Evolutionary conservation across 352 stramenopile species (phyloP).

Genomic region (Sclerospora graminicola): DNA sequence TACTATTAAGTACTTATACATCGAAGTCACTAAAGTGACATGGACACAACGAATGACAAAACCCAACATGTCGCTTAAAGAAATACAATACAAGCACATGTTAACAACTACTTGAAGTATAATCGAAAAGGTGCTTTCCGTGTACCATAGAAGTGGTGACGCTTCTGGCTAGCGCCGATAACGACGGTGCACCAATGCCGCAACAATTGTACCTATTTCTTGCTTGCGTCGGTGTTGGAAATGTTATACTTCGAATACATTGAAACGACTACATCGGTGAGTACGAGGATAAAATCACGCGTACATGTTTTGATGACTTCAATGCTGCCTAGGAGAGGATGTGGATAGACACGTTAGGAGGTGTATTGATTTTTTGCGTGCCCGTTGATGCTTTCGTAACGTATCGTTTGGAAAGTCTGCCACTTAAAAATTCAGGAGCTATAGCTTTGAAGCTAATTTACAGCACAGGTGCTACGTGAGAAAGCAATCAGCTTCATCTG

Average conservation of each 20-base stretch:
- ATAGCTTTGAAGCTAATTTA: conserved; percentile 8
- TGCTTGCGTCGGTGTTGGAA: background rate
- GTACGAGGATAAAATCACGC: conserved; percentile 74
- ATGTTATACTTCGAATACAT: conserved; percentile 19
- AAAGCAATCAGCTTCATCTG: too few relatives aligned
- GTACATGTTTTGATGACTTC: conserved; percentile 70
- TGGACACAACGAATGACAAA: too few relatives aligned
- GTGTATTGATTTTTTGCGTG: conserved; percentile 1
- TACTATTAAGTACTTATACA: too few relatives aligned
- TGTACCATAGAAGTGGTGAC: too few relatives aligned
- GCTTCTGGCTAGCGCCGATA: too few relatives aligned
- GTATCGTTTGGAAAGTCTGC: conserved; percentile 9
- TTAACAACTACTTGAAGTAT: too few relatives aligned
- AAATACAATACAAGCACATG: too few relatives aligned
- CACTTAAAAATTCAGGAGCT: conserved; percentile 30
- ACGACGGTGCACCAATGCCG: too few relatives aligned
- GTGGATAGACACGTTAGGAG: conserved; percentile 38
- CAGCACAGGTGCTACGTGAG: background rate
- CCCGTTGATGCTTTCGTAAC: too few relatives aligned
- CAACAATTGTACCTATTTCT: background rate
- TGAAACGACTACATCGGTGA: conserved; percentile 68
- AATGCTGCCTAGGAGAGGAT: conserved; percentile 47
- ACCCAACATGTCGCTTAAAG: too few relatives aligned
- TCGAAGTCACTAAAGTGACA: too few relatives aligned
- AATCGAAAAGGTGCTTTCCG: too few relatives aligned